phyloP scores from a whole-genome alignment of 306 rosid genomes.

The Glycine soja region DNA sequence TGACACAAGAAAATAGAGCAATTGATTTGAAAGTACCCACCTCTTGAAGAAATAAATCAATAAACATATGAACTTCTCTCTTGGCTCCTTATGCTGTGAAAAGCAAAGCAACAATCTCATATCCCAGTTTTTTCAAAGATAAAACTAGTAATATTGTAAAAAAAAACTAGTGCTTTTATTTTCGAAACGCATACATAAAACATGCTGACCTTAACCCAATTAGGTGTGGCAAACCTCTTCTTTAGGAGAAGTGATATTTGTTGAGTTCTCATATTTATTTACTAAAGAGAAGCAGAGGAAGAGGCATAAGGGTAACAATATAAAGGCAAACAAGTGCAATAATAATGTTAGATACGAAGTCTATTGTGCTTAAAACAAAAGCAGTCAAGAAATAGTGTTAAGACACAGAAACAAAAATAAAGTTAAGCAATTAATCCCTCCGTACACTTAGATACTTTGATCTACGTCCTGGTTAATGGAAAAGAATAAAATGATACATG shows the following conservation, averaged over 20 bases:
- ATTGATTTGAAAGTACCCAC: conserved; percentile 48
- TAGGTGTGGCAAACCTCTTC: conserved; percentile 88
- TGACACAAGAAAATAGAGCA: not conserved
- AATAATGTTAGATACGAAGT: not conserved
- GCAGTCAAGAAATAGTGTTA: not conserved
- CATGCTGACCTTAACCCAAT: conserved; percentile 85
- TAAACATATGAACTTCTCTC: conserved; percentile 97
- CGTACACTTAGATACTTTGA: not conserved
- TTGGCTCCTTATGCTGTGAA: conserved; percentile 94
- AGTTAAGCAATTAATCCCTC: not conserved
- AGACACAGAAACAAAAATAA: not conserved
- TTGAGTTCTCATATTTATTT: conserved; percentile 78
- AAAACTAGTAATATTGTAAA: not conserved
- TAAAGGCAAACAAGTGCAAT: not conserved
- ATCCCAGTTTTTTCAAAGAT: conserved; percentile 35
- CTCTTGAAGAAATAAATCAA: conserved; percentile 92
- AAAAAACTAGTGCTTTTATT: not conserved
- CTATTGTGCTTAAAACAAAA: not conserved
- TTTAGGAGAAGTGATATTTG: conserved; percentile 75
- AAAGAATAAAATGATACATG: not conserved
- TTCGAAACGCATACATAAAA: conserved; percentile 22
- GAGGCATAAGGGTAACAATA: not conserved
- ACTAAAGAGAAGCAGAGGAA: conserved; percentile 56
- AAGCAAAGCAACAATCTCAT: conserved; percentile 33
- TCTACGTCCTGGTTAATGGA: not conserved